Evolutionary conservation across 1,284 basidiomycete species (phyloP), one percentile per base, ranked within the genome.

Genomic region (Cutaneotrichosporon spelunceum): DNA sequence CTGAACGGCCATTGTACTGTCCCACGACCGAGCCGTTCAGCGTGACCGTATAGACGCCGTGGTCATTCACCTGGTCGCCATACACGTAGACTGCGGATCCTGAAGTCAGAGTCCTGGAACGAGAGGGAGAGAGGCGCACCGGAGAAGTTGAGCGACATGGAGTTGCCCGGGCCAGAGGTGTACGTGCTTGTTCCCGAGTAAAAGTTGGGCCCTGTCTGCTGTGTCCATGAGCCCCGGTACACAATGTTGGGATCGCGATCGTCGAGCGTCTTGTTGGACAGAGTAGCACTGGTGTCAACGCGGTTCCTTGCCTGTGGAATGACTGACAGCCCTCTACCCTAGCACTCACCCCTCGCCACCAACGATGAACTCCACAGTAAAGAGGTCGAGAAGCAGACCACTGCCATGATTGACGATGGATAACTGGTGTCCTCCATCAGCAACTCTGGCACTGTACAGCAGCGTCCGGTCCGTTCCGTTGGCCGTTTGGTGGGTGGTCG

Each of bases 1-100:
- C 78, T 3, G 72, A 76, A 52, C 77, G 69, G 4, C 73, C 76
- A 33, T 67, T 73, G 49, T 67, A 61, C 24, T 71, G 73, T 0
- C 66, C 71, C 11, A 65, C 63, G 0, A 64, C 56, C 1, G 66
- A 69, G 39, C 66, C 71, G 66, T 81, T 77, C 59, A 79, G 55
- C 57, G 69, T 74, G 39, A 78, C 68, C 2, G 73, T 65, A 66
- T 73, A 81, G 44, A 56, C 55, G 29, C 79, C 79, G 66, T 81
- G 78, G 61, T 81, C 79, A 63, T 79, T 77, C 48, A 79, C 78
- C 61, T 79, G 75, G 61, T 81, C 79, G 23, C 79, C 79, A 65
- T 75, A 80, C 49, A 81, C 60, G 67, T 73, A 80, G 2, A 81
- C 58, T 1, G 77, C 78, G 3, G 79, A 78, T 16, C 74, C 76